Evolutionary conservation across 495 filamentous ascomycete species (phyloP), one percentile per base, ranked within the genome.

Genomic region (Tricharina praecox): DNA sequence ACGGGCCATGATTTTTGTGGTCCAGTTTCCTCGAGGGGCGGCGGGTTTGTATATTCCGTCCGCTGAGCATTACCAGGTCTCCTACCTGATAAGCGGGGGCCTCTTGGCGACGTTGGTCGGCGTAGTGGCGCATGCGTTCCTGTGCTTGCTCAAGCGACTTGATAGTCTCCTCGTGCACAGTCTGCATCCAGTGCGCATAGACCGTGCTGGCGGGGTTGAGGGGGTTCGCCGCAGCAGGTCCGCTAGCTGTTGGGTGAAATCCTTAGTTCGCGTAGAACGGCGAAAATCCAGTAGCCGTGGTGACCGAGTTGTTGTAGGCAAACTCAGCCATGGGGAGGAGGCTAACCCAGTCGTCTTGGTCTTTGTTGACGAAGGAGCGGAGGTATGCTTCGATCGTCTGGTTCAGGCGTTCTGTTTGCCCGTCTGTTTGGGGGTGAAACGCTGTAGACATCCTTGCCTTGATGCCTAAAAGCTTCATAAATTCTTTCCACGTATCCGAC

Each of bases 211-310:
- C 48, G 2, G 13, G 26, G 7, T 45, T 50, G 4, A 23, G 34
- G 0, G n/a, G 15, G 3, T 24, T 8, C 1, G 13, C 18, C 4
- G 24, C 20, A 0, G 25, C 19, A 0, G 40, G 23, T 5, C 23
- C 18, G 3, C 19, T 45, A 1, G 24, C 16, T 0, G 2, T 1
- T 0, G 47, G 25, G 7, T 50, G 38, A 7, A 26, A 50, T 1
- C 42, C 42, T 30, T 39, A 46, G 33, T 51, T 51, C 0, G 24
- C 23, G 32, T 46, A 39, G 23, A 33, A 51, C 4, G 15, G 49
- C 3, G 41, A 37, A 0, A 32, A 11, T 5, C 42, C 38, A 4
- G 20, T 39, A 3, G 41, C 42, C 2, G 19, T 19, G 0, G 16
- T 8, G 3, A 23, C 32, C 2, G 18, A 13, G 20, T 43, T 43